These are phyloP conservation scores for Colletotrichum endophyticum DNA, from an alignment of 2,329 filamentous ascomycete species.

Conservation along the genomic window DNA sequence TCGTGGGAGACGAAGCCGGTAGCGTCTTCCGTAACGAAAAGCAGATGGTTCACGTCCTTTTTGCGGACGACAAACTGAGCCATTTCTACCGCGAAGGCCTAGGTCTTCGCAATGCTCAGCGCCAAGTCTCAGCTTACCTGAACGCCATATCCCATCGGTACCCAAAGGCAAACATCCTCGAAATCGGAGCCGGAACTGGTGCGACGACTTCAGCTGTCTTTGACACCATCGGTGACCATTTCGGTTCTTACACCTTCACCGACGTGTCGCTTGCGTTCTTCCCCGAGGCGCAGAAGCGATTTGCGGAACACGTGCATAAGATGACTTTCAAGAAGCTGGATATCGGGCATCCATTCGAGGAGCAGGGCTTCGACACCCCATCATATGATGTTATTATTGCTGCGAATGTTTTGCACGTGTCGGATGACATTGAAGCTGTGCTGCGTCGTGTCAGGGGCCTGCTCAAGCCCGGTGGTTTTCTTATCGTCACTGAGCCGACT, in stretches of 20 bases:
- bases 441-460: slow-evolving; percentile 27
- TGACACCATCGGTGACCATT: slow-evolving; percentile 14
- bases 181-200: slow-evolving; percentile 40
- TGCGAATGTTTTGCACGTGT: slow-evolving; percentile 34
- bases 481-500: slow-evolving; percentile 29
- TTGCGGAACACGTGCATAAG: slow-evolving; percentile 21
- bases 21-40: neutral
- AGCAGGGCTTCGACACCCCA: slow-evolving; percentile 28
- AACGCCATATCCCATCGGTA: slow-evolving; percentile 29
- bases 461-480: slow-evolving; percentile 32
- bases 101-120: neutral
- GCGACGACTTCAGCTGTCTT: slow-evolving; percentile 30
- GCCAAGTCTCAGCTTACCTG: slow-evolving; percentile 16
- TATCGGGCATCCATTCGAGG: slow-evolving; percentile 28
- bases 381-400: slow-evolving; percentile 32
- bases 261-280: slow-evolving; percentile 33
- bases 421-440: slow-evolving; percentile 25
- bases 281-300: slow-evolving; percentile 28
- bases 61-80: neutral
- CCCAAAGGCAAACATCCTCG: slow-evolving; percentile 36
- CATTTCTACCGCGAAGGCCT: neutral
- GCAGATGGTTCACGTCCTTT: neutral
- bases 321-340: slow-evolving; percentile 39
- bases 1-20: neutral
- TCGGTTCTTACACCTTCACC: slow-evolving; percentile 20